phyloP scores from a whole-genome alignment of 2,329 filamentous ascomycete species.

The Colletotrichum sp. region DNA sequence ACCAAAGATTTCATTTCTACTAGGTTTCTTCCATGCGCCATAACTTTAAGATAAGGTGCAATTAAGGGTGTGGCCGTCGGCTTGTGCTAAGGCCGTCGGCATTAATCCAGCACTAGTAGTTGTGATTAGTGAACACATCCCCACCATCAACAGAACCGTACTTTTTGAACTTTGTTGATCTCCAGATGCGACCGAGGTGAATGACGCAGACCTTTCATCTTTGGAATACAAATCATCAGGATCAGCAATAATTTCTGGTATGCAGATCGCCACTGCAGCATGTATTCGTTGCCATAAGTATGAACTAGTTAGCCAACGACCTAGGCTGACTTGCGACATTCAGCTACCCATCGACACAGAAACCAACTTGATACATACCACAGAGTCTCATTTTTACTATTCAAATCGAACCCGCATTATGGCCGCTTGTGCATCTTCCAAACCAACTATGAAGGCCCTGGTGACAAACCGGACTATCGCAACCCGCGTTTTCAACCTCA shows the following conservation, averaged over 20 bases:
- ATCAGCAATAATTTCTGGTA: not conserved
- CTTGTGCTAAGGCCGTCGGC: not conserved
- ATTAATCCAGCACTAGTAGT: not conserved
- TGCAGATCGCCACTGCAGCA: not conserved
- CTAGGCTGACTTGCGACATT: not conserved
- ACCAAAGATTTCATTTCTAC: not conserved
- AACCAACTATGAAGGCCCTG: slow-evolving; percentile 24
- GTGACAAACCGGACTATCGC: slow-evolving; percentile 6
- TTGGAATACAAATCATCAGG: not conserved
- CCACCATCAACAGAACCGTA: not conserved
- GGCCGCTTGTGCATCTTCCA: not conserved
- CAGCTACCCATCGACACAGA: not conserved
- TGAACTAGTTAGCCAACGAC: not conserved
- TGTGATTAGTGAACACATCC: not conserved
- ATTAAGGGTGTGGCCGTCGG: not conserved
- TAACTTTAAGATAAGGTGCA: not conserved
- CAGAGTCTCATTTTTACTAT: not conserved
- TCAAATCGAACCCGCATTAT: not conserved
- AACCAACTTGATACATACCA: not conserved
- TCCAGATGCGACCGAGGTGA: not conserved
- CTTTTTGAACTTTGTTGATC: not conserved
- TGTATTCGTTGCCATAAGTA: not conserved
- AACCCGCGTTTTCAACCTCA: not conserved
- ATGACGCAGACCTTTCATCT: not conserved
- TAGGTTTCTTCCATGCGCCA: not conserved